Percentiles rank a stretch among this genome's conserved stretches.
Evolutionary conservation across 2,329 filamentous ascomycete genomes (phyloP).

Genomic region (Phyllosticta capitalensis): DNA sequence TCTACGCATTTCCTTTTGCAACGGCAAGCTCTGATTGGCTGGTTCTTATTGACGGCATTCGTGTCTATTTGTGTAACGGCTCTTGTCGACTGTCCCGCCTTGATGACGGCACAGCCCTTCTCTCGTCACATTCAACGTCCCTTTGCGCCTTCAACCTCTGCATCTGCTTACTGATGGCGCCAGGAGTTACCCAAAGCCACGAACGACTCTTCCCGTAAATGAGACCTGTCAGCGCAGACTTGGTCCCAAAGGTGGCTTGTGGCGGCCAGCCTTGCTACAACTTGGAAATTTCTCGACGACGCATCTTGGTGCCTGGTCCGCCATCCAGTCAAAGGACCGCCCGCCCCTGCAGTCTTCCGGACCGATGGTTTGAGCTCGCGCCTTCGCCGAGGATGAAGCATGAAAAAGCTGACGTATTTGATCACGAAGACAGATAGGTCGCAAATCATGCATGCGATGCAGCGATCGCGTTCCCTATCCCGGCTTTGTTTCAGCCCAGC

Average conservation of each 20-base stretch:
- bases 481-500: background rate
- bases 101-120: background rate
- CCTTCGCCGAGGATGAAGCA: background rate
- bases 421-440: background rate
- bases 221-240: background rate
- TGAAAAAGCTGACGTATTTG: background rate
- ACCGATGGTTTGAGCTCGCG: background rate
- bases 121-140: background rate
- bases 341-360: background rate
- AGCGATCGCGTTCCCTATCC: background rate
- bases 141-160: background rate
- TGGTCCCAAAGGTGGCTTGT: background rate
- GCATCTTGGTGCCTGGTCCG: background rate
- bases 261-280: background rate
- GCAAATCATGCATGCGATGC: background rate
- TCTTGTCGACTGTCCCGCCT: background rate
- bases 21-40: background rate
- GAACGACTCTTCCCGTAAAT: background rate
- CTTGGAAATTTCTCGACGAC: background rate
- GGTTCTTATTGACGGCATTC: background rate
- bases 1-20: background rate
- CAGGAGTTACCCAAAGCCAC: background rate
- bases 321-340: background rate
- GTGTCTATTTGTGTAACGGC: background rate
- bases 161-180: background rate